Conservation (phyloP, 148 eudicot genomes). For the Fallopia convolvulus region DNA sequence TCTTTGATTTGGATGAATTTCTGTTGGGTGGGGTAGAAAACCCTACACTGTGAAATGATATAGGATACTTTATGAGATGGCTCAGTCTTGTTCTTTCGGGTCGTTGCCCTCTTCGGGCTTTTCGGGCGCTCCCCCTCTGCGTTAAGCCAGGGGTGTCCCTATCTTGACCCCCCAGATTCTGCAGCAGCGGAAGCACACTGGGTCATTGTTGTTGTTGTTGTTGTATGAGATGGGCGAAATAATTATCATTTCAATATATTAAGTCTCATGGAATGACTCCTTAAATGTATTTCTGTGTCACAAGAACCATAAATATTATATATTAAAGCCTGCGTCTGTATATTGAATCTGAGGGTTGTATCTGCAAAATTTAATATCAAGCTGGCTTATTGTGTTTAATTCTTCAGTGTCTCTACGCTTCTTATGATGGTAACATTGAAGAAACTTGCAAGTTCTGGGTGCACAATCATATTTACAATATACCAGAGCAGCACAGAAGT, state of each 20-base stretch:
- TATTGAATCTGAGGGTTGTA: not conserved
- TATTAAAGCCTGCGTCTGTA: not conserved
- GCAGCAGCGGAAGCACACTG: too few relatives aligned
- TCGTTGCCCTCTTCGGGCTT: too few relatives aligned
- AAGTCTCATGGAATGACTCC: not conserved
- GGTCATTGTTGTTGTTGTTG: too few relatives aligned
- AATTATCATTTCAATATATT: not conserved
- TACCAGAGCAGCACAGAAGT: constrained; percentile 99
- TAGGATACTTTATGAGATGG: not conserved
- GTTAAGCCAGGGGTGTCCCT: too few relatives aligned
- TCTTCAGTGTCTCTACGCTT: constrained; percentile 88
- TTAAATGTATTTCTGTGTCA: not conserved
- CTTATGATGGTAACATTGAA: constrained; percentile 98
- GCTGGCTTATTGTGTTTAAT: not conserved
- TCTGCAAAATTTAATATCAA: not conserved
- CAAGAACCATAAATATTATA: not conserved
- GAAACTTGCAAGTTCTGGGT: constrained; percentile 92
- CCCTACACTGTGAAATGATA: not conserved
- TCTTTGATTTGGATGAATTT: not conserved
- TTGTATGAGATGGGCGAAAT: not conserved
- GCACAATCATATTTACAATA: constrained; percentile 89
- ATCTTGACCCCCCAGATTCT: too few relatives aligned
- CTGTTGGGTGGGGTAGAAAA: not conserved
- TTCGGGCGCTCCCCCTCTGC: too few relatives aligned
- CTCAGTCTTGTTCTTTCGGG: too few relatives aligned